Base-by-base conservation (phyloP, 78 protist genomes). In the Guillardia theta region DNA sequence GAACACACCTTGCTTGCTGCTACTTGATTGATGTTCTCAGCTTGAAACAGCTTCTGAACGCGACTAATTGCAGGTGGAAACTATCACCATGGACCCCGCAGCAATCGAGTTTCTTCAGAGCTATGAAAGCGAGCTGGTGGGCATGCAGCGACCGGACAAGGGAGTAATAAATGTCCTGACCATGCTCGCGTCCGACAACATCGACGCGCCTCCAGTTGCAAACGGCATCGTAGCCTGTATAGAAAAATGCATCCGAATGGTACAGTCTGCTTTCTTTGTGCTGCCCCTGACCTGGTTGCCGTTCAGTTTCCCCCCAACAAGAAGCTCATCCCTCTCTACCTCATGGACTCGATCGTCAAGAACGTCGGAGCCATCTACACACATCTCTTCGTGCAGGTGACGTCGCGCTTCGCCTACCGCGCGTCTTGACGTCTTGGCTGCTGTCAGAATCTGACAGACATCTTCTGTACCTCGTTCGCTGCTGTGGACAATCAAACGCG, bases 281-380 rank as follows among this genome's bases (percentile, higher is more conserved):
- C n/a, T n/a, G n/a, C n/a, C n/a, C n/a, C n/a, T n/a, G n/a, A n/a
- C n/a, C n/a, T n/a, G n/a, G n/a, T n/a, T n/a, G n/a, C n/a, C n/a
- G 45, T 33, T 12, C 44, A 78, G 24, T 22, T 30, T 24, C 24
- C 8, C 30, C 90, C 90, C 18, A 6, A 37, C 2, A 46, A 22
- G 50, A 78, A 78, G 48, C 45, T 78, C 50, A 78, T 78, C 4
- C 90, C 90, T 4, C 50, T 78, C 24, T 78, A 78, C 50, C 43
- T 78, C 50, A 78, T 78, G 90, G 90, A 78, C 90, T 78, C 90
- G 33, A 78, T 78, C 48, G 24, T 78, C 48, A 78, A 78, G 50
- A 78, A 78, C 12, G 90, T 78, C 48, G 90, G 90, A 5, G 39
- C 22, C 1, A 43, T 43, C n/a, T 78, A n/a, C 48, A 43, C 90